These are phyloP conservation scores for Mycena rebaudengoi DNA, from an alignment of 768 basidiomycete genomes.

Conservation along the genomic window DNA sequence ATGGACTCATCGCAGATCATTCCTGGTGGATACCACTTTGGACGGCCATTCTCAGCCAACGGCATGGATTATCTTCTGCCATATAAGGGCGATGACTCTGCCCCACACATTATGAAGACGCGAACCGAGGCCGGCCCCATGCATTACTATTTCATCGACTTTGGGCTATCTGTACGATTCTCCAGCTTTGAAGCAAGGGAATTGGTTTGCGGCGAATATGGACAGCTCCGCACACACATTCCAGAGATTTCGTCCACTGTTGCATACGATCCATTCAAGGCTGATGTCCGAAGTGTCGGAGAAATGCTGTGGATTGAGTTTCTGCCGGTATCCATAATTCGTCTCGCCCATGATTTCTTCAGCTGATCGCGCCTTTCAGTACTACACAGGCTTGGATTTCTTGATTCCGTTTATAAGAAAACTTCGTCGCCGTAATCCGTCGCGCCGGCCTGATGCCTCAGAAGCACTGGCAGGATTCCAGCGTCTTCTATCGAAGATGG, in stretches of 20 bases:
- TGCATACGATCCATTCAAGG: conserved; percentile 5
- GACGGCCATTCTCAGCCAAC: not conserved
- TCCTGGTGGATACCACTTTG: conserved; percentile 2
- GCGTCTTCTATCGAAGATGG: too few species aligned
- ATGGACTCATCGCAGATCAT: conserved; percentile 2
- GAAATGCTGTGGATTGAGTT: not conserved
- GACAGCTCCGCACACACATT: not conserved
- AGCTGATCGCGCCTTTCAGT: not conserved
- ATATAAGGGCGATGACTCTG: not conserved
- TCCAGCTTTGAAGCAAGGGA: not conserved
- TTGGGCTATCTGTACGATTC: not conserved
- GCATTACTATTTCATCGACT: conserved; percentile 2
- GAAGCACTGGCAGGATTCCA: not conserved
- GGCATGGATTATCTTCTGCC: not conserved
- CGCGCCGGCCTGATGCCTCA: not conserved
- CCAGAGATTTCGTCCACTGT: conserved; percentile 2
- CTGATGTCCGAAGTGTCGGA: not conserved
- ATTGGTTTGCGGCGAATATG: not conserved
- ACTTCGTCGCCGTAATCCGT: not conserved
- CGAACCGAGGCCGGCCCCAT: not conserved
- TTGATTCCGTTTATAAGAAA: not conserved
- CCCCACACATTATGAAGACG: not conserved
- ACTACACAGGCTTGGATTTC: not conserved
- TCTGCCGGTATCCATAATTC: not conserved
- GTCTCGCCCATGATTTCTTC: not conserved